Conservation (phyloP, 805 yeast genomes). For the Candida qinlingensis region DNA sequence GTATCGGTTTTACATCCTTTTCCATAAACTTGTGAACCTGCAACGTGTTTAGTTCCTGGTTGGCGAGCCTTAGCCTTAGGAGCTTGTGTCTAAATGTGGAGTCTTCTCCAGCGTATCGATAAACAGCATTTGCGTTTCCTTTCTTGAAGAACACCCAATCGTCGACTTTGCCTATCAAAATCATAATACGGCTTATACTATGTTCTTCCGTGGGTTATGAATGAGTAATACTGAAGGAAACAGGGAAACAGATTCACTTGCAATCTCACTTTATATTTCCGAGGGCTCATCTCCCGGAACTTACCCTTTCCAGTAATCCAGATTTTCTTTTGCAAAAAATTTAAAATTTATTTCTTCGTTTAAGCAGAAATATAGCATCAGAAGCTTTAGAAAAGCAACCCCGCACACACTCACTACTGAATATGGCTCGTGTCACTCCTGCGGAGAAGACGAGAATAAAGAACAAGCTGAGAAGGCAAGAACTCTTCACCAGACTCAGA, state of each 20-base stretch:
- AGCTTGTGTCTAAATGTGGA: conserved; percentile 28
- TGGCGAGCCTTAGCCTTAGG: conserved; percentile 28
- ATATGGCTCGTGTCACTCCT: conserved; percentile 15
- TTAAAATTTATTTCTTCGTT: not conserved
- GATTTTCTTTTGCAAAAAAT: not conserved
- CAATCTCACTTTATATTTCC: not conserved
- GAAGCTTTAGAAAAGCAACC: not conserved
- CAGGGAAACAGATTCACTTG: too few species aligned
- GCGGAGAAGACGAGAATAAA: conserved; percentile 44
- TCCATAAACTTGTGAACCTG: conserved; percentile 15
- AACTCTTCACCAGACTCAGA: conserved; percentile 66
- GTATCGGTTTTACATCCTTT: conserved; percentile 15
- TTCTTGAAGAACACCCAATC: conserved; percentile 41
- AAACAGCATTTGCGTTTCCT: conserved; percentile 47
- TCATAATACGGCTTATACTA: not conserved
- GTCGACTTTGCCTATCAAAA: not conserved
- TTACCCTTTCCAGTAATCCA: conserved; percentile 4
- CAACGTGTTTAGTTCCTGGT: conserved; percentile 11
- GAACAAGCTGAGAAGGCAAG: conserved; percentile 78
- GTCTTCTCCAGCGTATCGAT: conserved; percentile 33
- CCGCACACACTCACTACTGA: not conserved
- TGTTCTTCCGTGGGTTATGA: not conserved
- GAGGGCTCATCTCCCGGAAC: conserved; percentile 14
- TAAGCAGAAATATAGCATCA: not conserved
- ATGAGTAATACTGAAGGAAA: too few species aligned